These are phyloP conservation scores for Prunus dulcis DNA, from an alignment of 306 rosid species.

Conservation along the genomic window DNA sequence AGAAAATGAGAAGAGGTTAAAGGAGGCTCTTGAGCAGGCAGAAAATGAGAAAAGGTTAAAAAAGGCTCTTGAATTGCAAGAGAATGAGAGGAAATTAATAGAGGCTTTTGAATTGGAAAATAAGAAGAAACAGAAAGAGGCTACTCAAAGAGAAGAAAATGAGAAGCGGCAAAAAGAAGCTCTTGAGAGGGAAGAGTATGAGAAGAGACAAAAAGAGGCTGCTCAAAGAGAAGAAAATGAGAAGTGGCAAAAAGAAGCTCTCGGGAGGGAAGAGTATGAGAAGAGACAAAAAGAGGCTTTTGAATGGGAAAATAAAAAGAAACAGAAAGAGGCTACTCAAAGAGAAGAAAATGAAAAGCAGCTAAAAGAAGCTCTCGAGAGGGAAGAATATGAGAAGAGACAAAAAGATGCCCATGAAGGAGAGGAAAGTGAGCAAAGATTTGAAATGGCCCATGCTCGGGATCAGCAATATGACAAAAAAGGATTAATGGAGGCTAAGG, in stretches of 20 bases:
- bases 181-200: constrained; percentile 21
- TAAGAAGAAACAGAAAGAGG: constrained; percentile 17
- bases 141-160: constrained; percentile 24
- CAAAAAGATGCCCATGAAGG: constrained; percentile 7
- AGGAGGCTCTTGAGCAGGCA: constrained; percentile 34
- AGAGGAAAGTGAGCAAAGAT: constrained; percentile 24
- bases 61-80: constrained; percentile 32
- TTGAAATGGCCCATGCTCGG: constrained; percentile 23
- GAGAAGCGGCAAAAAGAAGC: constrained; percentile 28
- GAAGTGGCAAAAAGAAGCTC: constrained; percentile 22
- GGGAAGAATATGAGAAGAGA: constrained; percentile 26
- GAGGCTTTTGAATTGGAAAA: constrained; percentile 14
- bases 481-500: constrained; percentile 20
- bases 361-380: constrained; percentile 18
- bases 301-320: constrained; percentile 15
- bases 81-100: constrained; percentile 17
- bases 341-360: constrained; percentile 30
- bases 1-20: constrained; percentile 31
- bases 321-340: constrained; percentile 16
- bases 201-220: constrained; percentile 8
- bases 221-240: constrained; percentile 28
- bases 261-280: constrained; percentile 24
- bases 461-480: constrained; percentile 23
- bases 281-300: not conserved
- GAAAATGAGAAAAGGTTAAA: constrained; percentile 36